phyloP scores from a whole-genome alignment of 2,329 filamentous ascomycete genomes.

The Didymellaceae sp. region DNA sequence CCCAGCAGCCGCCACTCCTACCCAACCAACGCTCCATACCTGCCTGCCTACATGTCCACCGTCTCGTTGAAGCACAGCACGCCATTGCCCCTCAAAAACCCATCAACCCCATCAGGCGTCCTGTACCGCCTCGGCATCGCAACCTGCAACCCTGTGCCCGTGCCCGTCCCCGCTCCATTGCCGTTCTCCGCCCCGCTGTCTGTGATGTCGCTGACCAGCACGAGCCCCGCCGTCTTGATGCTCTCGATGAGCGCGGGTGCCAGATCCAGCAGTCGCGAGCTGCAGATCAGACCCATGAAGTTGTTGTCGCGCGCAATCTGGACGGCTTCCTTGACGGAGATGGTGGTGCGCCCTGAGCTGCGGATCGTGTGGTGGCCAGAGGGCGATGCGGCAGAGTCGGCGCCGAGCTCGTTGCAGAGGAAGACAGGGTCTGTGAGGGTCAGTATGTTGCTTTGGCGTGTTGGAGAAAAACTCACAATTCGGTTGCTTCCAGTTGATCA shows the following conservation, averaged over 20 bases:
- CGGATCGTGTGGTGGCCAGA: constrained; percentile 51
- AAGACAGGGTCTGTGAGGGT: constrained; percentile 76
- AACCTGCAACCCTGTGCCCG: constrained; percentile 50
- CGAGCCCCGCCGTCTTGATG: constrained; percentile 92
- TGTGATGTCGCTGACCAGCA: constrained; percentile 87
- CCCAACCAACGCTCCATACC: neutral
- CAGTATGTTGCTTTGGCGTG: constrained; percentile 11
- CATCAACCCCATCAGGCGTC: constrained; percentile 82
- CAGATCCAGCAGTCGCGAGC: constrained; percentile 78
- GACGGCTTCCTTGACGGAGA: constrained; percentile 93
- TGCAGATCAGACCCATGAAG: constrained; percentile 96
- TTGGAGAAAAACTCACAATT: constrained; percentile 68
- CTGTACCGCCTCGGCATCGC: constrained; percentile 50
- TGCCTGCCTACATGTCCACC: constrained; percentile 60
- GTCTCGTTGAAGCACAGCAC: constrained; percentile 92
- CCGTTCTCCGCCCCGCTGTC: constrained; percentile 54
- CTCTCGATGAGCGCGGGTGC: constrained; percentile 90
- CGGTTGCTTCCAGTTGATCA: constrained; percentile 98
- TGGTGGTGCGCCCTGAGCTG: constrained; percentile 73
- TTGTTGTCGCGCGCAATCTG: constrained; percentile 94
- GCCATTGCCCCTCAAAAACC: constrained; percentile 82
- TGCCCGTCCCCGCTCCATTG: constrained; percentile 45
- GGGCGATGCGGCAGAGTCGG: constrained; percentile 56
- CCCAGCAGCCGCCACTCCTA: too few species aligned
- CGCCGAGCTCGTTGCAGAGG: constrained; percentile 88